A percentile compares a stretch with the other conserved stretches of the same genome.
Evolutionary conservation across 345 rosid genomes (phyloP).

Genomic region (Excoecaria agallocha): DNA sequence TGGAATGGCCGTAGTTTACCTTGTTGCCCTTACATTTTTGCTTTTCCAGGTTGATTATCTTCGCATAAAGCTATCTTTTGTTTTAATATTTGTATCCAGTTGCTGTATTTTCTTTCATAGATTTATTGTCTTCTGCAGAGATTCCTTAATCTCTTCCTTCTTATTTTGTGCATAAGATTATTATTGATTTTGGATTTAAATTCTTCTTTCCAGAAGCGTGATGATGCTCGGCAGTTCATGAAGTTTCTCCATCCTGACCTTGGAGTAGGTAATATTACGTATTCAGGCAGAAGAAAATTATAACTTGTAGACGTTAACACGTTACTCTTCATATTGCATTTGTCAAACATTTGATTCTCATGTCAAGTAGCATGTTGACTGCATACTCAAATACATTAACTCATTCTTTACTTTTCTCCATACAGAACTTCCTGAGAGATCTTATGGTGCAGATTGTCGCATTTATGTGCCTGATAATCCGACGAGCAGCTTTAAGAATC

Average conservation of each 20-base stretch:
- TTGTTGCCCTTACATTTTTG: constrained; percentile 86
- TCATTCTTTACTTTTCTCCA: constrained; percentile 5
- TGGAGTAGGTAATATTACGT: constrained; percentile 66
- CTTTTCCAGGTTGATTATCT: constrained; percentile 84
- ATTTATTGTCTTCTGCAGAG: not conserved
- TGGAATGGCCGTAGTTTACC: constrained; percentile 94
- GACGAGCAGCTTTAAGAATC: constrained; percentile 97
- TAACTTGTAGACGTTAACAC: not conserved
- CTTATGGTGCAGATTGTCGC: constrained; percentile 97
- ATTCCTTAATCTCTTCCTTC: not conserved
- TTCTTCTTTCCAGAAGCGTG: constrained; percentile 65
- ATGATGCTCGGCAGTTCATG: constrained; percentile 95
- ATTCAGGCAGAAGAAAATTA: constrained; percentile 4
- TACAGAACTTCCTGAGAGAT: constrained; percentile 97
- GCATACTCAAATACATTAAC: constrained; percentile 4
- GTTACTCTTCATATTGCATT: not conserved
- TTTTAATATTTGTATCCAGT: not conserved
- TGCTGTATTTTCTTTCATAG: not conserved
- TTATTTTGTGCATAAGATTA: constrained; percentile 10
- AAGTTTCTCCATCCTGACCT: constrained; percentile 98
- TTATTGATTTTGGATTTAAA: constrained; percentile 25
- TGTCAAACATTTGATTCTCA: constrained; percentile 6
- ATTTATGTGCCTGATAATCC: constrained; percentile 80
- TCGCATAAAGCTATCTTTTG: not conserved
- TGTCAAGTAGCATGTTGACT: not conserved